A percentile compares a stretch with the other conserved stretches of the same genome.
Conservation (phyloP, 768 basidiomycete species). For the Tulasnella sp. region DNA sequence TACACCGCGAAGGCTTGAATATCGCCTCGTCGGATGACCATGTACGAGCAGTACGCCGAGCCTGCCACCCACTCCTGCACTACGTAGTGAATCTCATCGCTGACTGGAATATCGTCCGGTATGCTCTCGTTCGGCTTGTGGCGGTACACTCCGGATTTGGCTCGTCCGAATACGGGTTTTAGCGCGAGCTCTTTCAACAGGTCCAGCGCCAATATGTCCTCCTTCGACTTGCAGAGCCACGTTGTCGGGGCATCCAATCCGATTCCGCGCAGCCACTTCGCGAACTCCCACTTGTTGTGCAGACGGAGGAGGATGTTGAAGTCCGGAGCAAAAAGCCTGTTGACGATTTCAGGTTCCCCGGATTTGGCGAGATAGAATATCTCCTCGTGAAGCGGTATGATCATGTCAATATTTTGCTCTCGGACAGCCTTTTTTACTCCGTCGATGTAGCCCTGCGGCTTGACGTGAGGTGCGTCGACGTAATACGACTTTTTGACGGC, state of each 20-base stretch:
- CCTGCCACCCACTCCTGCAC: slow-evolving; percentile 9
- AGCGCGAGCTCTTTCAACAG: slow-evolving; percentile 9
- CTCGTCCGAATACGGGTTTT: slow-evolving; percentile 13
- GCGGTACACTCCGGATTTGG: slow-evolving; percentile 4
- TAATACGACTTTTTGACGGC: slow-evolving; percentile 12
- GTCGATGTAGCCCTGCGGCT: slow-evolving; percentile 7
- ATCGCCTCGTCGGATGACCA: neutral
- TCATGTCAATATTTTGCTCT: slow-evolving; percentile 6
- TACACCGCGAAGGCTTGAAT: slow-evolving; percentile 4
- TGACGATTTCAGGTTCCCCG: neutral
- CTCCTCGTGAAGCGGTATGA: slow-evolving; percentile 12
- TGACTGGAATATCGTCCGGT: slow-evolving; percentile 4
- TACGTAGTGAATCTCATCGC: neutral
- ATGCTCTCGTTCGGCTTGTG: slow-evolving; percentile 2
- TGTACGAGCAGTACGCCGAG: slow-evolving; percentile 4
- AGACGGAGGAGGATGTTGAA: slow-evolving; percentile 4
- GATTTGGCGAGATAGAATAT: slow-evolving; percentile 5
- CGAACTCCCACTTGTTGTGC: slow-evolving; percentile 11
- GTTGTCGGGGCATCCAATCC: slow-evolving; percentile 3
- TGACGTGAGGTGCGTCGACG: slow-evolving; percentile 4
- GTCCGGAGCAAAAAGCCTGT: slow-evolving; percentile 1
- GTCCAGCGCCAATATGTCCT: neutral
- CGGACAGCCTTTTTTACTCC: slow-evolving; percentile 1
- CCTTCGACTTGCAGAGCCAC: neutral
- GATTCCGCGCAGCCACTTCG: neutral